Evolutionary conservation across 306 rosid species (phyloP), one percentile per base, ranked within the genome.

Genomic region (Lathyrus oleraceus): DNA sequence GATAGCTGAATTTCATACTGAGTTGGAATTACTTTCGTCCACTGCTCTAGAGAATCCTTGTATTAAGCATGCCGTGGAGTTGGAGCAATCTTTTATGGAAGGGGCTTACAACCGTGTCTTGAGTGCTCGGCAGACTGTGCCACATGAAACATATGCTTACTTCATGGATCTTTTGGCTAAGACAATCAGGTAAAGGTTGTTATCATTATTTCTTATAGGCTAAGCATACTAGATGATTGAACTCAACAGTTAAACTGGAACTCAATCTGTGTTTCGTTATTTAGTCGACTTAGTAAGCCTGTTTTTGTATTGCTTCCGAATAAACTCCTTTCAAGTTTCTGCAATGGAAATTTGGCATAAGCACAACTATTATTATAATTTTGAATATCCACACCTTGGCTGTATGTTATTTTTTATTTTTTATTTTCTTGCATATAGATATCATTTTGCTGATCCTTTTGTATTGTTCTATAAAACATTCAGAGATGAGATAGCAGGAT

Each of bases 41-140:
- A 1, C 81, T 73, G 99, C 99, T 70, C 83, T 94, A 76, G 99
- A 94, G 79, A 84, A 91, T 80, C 85, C 91, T 51, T 94, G 96
- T 84, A 94, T 94, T 32, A 91, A 87, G 82, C 91, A 91, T 83
- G 97, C 96, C 4, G 99, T 91, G 78, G 97, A 94, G 87, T 79
- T 94, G 84, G 99, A 94, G 82, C 99, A 94, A 74, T 94, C 99
- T 72, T 94, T 94, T 77, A 94, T 94, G 99, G 99, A 94, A 82
- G 97, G 99, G 47, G 99, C 99, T 67, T 94, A 94, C 86, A 94
- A 94, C 52, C 95, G 96, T 20, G 99, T 94, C 35, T 83, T 94
- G 87, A 85, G 86, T 83, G 99, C 99, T 67, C 84, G 97, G 65
- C 97, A 91, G 79, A 87, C 89, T 1, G 97, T 87, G 47, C 99